Percentiles rank a stretch among this genome's conserved stretches.
These are phyloP conservation scores for Lactarius evosmus DNA, from an alignment of 768 basidiomycete species.

Conservation along the genomic window DNA sequence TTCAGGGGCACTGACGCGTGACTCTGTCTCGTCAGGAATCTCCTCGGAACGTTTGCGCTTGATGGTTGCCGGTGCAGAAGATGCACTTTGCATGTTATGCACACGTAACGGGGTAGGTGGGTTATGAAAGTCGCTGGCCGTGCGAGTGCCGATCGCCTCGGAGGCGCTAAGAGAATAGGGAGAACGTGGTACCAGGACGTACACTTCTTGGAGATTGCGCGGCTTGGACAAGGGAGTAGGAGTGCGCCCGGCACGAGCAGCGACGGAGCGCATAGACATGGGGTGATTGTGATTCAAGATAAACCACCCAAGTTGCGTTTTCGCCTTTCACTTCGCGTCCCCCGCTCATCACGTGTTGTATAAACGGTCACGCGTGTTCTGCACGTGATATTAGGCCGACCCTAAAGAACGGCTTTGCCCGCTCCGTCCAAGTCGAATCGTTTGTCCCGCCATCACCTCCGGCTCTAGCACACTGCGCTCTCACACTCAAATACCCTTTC, in stretches of 20 bases:
- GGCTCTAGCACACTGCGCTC: constrained; percentile 13
- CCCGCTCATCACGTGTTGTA: constrained; percentile 1
- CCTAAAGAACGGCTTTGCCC: constrained; percentile 16
- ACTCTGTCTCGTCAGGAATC: constrained; percentile 4
- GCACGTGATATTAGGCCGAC: constrained; percentile 16
- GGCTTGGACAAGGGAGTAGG: constrained; percentile 29
- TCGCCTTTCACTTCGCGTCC: constrained; percentile 15
- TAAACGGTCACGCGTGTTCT: not conserved
- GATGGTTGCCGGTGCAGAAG: constrained; percentile 14
- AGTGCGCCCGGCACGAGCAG: constrained; percentile 19
- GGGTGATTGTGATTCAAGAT: constrained; percentile 14
- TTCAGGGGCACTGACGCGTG: constrained; percentile 1
- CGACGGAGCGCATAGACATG: constrained; percentile 15
- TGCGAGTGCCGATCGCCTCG: constrained; percentile 26
- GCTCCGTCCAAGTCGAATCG: not conserved
- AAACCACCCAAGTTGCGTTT: not conserved
- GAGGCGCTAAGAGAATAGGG: constrained; percentile 35
- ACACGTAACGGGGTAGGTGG: constrained; percentile 29
- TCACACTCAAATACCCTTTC: constrained; percentile 17
- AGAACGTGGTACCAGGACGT: constrained; percentile 57
- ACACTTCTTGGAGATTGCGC: constrained; percentile 46
- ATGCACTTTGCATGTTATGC: constrained; percentile 26
- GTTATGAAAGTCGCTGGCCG: constrained; percentile 20
- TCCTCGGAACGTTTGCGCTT: constrained; percentile 32
- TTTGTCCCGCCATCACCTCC: constrained; percentile 4